These are phyloP conservation scores for Botrytis elliptica DNA, from an alignment of 2,329 filamentous ascomycete genomes.

Conservation along the genomic window DNA sequence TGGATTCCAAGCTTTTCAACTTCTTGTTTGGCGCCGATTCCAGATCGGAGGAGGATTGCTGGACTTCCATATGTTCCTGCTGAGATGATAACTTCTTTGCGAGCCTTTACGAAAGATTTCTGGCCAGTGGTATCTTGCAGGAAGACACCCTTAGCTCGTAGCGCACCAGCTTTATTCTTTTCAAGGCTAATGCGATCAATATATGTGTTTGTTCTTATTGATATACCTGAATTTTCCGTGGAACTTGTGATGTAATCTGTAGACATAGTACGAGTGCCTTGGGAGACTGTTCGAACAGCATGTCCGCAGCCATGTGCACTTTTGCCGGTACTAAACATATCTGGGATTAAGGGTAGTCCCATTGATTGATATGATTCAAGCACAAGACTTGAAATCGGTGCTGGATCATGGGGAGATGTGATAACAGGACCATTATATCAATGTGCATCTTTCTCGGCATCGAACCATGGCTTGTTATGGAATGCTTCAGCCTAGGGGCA, in stretches of 20 bases:
- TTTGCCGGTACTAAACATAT: conserved; percentile 9
- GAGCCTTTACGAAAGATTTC: conserved; percentile 27
- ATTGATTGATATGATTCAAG: conserved; percentile 10
- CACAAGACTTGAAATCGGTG: background rate
- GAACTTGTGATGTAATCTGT: conserved; percentile 5
- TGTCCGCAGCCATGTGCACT: conserved; percentile 14
- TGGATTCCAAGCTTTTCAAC: conserved; percentile 46
- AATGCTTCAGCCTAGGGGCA: background rate
- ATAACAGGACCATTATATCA: background rate
- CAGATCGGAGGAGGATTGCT: conserved; percentile 51
- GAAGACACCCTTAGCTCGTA: background rate
- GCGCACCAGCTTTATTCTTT: background rate
- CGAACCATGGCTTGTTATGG: background rate
- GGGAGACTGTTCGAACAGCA: background rate
- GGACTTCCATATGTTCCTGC: conserved; percentile 52
- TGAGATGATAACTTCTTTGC: conserved; percentile 49
- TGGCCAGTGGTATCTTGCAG: background rate
- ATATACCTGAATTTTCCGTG: background rate
- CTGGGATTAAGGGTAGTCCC: background rate
- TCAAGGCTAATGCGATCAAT: background rate
- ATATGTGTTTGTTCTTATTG: background rate
- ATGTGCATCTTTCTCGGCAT: background rate
- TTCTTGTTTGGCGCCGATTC: conserved; percentile 47
- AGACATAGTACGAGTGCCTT: background rate
- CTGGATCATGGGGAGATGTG: background rate